Conservation (phyloP, 2,329 filamentous ascomycete genomes). For the Berkeleyomyces rouxiae region DNA sequence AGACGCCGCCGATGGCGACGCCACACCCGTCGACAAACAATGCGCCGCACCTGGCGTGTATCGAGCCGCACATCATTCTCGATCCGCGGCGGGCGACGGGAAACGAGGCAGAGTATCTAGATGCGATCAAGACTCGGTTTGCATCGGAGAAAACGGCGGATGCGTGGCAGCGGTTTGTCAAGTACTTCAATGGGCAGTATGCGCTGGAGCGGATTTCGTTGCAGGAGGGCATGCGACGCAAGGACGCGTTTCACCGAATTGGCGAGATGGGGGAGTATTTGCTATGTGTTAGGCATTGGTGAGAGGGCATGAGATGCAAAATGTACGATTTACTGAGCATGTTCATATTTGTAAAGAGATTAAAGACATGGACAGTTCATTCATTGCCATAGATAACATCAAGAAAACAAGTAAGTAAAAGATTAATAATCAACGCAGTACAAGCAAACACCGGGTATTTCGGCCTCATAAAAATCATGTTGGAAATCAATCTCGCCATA, state of each 20-base stretch:
- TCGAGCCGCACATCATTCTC: conserved; percentile 52
- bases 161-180: conserved; percentile 57
- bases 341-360: neutral
- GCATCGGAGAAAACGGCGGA: conserved; percentile 36
- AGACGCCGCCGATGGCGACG: conserved; percentile 31
- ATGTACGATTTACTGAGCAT: neutral
- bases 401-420: neutral
- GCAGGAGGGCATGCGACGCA: conserved; percentile 74
- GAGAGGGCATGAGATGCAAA: neutral
- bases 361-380: neutral
- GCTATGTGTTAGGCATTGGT: conserved; percentile 56
- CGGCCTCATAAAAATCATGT: neutral
- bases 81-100: conserved; percentile 65
- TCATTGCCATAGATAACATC: neutral
- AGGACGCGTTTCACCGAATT: conserved; percentile 55
- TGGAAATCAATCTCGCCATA: neutral
- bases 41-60: conserved; percentile 37
- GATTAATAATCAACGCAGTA: neutral
- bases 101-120: conserved; percentile 56
- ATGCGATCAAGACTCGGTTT: conserved; percentile 40
- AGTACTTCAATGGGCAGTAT: conserved; percentile 75
- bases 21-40: conserved; percentile 39
- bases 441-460: neutral
- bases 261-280: conserved; percentile 52
- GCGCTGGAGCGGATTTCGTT: conserved; percentile 75